Evolutionary conservation across 2,329 filamentous ascomycete genomes (phyloP).

Genomic region (Trichothecium roseum): DNA sequence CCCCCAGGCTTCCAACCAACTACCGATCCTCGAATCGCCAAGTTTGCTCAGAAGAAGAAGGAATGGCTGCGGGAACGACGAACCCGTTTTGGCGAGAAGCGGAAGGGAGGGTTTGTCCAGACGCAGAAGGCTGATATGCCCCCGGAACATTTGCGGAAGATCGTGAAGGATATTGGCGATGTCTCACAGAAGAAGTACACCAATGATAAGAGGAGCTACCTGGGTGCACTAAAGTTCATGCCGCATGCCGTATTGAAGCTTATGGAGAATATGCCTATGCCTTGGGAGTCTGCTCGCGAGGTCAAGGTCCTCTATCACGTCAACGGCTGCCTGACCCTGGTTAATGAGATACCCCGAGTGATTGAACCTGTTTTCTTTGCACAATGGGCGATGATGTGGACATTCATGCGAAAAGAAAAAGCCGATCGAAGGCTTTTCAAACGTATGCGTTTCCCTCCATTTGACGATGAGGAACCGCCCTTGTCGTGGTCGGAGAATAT

Average conservation of each 20-base stretch:
- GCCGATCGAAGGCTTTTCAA: slow-evolving; percentile 94
- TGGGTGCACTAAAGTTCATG: slow-evolving; percentile 98
- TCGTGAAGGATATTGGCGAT: slow-evolving; percentile 96
- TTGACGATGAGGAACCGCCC: slow-evolving; percentile 96
- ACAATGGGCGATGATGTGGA: slow-evolving; percentile 99
- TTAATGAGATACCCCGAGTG: slow-evolving; percentile 92
- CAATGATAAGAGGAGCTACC: slow-evolving; percentile 94
- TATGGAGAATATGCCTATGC: slow-evolving; percentile 99
- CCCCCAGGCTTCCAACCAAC: slow-evolving; percentile 78
- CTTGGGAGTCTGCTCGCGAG: slow-evolving; percentile 92
- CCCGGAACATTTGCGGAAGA: slow-evolving; percentile 94
- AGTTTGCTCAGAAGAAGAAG: slow-evolving; percentile 97
- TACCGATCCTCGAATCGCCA: slow-evolving; percentile 74
- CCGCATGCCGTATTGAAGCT: slow-evolving; percentile 95
- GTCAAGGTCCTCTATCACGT: slow-evolving; percentile 98
- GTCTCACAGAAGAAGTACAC: slow-evolving; percentile 99
- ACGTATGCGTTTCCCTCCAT: slow-evolving; percentile 96
- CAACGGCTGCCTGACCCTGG: slow-evolving; percentile 90
- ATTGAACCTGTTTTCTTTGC: slow-evolving; percentile 97
- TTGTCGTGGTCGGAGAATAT: slow-evolving; percentile 98
- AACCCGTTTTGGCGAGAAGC: slow-evolving; percentile 92
- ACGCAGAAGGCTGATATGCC: slow-evolving; percentile 99
- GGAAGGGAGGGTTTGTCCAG: slow-evolving; percentile 92
- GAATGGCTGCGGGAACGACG: slow-evolving; percentile 92
- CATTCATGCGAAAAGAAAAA: slow-evolving; percentile 96